Conservation (phyloP, 2,329 filamentous ascomycete genomes). For the Colletotrichum phormii region DNA sequence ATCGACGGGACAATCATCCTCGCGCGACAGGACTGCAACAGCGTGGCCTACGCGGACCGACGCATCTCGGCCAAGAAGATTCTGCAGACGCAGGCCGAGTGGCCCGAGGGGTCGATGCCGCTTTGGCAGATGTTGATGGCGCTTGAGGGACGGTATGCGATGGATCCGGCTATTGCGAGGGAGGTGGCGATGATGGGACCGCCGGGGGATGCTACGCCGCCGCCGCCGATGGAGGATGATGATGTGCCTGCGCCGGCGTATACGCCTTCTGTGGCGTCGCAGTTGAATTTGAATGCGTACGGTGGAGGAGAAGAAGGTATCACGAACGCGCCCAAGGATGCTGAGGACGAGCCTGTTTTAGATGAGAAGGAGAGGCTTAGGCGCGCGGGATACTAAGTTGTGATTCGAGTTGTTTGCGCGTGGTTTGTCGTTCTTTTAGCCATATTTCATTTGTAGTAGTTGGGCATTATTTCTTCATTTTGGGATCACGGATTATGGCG, state of each 20-base stretch:
- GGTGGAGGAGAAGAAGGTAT: conserved; percentile 20
- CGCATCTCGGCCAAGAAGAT: conserved; percentile 52
- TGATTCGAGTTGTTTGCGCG: neutral
- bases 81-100: conserved; percentile 50
- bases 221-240: conserved; percentile 47
- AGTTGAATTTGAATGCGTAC: neutral
- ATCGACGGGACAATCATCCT: conserved; percentile 85
- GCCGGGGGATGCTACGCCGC: conserved; percentile 35
- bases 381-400: neutral
- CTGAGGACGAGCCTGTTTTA: conserved; percentile 17
- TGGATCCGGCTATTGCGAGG: conserved; percentile 43
- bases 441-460: neutral
- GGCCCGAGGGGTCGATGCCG: conserved; percentile 52
- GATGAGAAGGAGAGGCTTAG: conserved; percentile 31
- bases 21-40: conserved; percentile 81
- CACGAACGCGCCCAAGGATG: conserved; percentile 30
- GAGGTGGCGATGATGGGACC: conserved; percentile 41
- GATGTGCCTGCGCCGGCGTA: conserved; percentile 51
- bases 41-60: conserved; percentile 77
- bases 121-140: conserved; percentile 53
- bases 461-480: neutral
- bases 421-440: neutral
- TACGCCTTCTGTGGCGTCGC: neutral
- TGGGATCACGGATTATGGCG: neutral
- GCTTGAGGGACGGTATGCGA: conserved; percentile 48